Conservation (phyloP, 768 basidiomycete genomes). For the Termitomyces sp. region DNA sequence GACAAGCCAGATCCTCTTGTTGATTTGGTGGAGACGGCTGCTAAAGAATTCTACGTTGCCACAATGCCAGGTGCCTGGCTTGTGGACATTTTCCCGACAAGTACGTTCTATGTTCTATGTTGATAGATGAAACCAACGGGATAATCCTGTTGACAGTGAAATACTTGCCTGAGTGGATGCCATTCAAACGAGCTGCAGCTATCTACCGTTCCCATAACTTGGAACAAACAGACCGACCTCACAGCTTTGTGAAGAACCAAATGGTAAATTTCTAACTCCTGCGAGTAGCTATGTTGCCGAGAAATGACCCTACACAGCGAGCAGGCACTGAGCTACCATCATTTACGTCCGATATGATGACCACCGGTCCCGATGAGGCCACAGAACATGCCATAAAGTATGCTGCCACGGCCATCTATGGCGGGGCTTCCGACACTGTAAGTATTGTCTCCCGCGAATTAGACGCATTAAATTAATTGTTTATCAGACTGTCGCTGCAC, state of each 20-base stretch:
- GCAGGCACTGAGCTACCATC: conserved; percentile 35
- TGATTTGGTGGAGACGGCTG: conserved; percentile 36
- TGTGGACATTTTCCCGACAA: conserved; percentile 39
- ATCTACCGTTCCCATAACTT: conserved; percentile 30
- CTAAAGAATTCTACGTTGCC: conserved; percentile 36
- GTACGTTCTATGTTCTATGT: conserved; percentile 13
- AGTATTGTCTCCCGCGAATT: conserved; percentile 11
- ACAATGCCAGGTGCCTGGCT: conserved; percentile 27
- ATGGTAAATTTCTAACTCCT: conserved; percentile 12
- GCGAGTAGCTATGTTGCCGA: conserved; percentile 23
- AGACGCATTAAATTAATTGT: not conserved
- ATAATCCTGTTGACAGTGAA: conserved; percentile 28
- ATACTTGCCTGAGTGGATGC: conserved; percentile 43
- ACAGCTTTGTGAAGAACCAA: conserved; percentile 36
- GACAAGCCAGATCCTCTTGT: conserved; percentile 37
- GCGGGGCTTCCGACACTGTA: conserved; percentile 37
- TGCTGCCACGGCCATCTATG: conserved; percentile 27
- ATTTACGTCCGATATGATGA: conserved; percentile 40
- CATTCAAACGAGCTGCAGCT: conserved; percentile 37
- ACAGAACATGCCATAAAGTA: conserved; percentile 41
- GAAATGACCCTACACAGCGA: conserved; percentile 24
- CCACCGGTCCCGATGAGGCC: conserved; percentile 28
- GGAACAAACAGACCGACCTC: conserved; percentile 33
- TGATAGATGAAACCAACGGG: not conserved
- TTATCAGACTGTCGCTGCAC: conserved; percentile 20